Base-by-base conservation (phyloP, 768 basidiomycete species). In the Terana coerulea region DNA sequence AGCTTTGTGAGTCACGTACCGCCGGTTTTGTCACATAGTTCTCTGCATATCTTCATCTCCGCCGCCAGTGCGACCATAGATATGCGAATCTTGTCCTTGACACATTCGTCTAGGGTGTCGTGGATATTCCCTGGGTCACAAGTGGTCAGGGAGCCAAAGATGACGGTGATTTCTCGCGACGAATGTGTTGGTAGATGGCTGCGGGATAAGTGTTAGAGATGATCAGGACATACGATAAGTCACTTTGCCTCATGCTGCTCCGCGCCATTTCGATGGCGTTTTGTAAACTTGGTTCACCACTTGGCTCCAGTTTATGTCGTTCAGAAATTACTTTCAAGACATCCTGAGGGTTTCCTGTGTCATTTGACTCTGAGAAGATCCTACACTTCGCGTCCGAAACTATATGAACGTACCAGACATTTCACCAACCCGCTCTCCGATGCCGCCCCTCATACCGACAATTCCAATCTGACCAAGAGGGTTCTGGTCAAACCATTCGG, bases 401-500 rank as follows among this genome's bases (percentile, higher is more conserved):
- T 3, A 3, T 17, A 12, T n/a, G 8, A 15, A 59, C 80, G 42
- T 62, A 92, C 95, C 95, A 59, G 94, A 90, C 85, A 99, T 90
- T 54, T 93, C 89, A 1, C 91, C 83, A 35, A 98, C 72, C 3
- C 91, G 81, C 67, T 98, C 97, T 0, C 93, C 94, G 21, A 98
- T 67, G 0, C 97, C 92, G 29, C 90, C 83, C 21, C 94, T 76
- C 81, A 98, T 92, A 5, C 91, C 92, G 15, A 98, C 91, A 26
- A 98, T 73, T 1, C 94, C 95, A 57, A 99, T 91, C 69, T 98
- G 97, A 19, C 95, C 95, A 11, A 99, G 76, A 1, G 97, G 97
- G 63, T 99, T 99, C 72, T 98, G 97, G 70, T 99, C 97, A 67
- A 98, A 99, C 95, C 95, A 99, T 66, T 99, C 97, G 6, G 79